These are phyloP conservation scores for Alopecurus myosuroides DNA, from an alignment of 176 grass and related monocot species.

Conservation along the genomic window DNA sequence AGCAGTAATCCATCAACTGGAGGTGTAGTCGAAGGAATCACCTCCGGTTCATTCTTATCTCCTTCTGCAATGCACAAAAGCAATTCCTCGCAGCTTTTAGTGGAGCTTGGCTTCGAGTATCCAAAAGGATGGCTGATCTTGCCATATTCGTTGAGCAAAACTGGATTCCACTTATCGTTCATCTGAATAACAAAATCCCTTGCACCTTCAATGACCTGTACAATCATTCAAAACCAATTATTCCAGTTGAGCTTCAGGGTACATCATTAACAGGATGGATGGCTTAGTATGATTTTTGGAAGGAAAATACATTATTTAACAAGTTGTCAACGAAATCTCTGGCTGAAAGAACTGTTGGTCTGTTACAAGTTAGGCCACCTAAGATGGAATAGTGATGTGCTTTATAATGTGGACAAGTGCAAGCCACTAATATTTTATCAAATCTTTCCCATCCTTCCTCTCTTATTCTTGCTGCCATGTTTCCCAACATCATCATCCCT, in stretches of 20 bases:
- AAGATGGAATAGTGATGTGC: background rate
- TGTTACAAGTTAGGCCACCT: background rate
- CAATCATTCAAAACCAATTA: constrained; percentile 9
- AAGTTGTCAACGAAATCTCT: background rate
- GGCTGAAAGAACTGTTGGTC: background rate
- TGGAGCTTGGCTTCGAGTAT: constrained; percentile 25
- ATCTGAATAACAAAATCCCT: constrained; percentile 55
- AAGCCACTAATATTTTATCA: background rate
- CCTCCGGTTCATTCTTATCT: constrained; percentile 51
- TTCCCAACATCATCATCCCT: background rate
- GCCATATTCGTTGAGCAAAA: constrained; percentile 27
- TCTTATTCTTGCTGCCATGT: background rate
- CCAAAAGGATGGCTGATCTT: constrained; percentile 8
- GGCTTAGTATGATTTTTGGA: background rate
- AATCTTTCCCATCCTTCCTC: background rate
- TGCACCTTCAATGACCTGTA: constrained; percentile 52
- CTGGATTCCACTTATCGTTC: constrained; percentile 60
- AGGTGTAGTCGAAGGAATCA: constrained; percentile 36
- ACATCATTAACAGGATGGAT: background rate
- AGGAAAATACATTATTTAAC: background rate
- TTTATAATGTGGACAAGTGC: background rate
- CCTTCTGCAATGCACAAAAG: constrained; percentile 57
- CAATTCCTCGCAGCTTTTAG: constrained; percentile 36
- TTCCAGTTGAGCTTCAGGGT: background rate
- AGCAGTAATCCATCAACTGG: constrained; percentile 51